These are phyloP conservation scores for Amniculicola lignicola DNA, from an alignment of 495 filamentous ascomycete genomes.

Conservation along the genomic window DNA sequence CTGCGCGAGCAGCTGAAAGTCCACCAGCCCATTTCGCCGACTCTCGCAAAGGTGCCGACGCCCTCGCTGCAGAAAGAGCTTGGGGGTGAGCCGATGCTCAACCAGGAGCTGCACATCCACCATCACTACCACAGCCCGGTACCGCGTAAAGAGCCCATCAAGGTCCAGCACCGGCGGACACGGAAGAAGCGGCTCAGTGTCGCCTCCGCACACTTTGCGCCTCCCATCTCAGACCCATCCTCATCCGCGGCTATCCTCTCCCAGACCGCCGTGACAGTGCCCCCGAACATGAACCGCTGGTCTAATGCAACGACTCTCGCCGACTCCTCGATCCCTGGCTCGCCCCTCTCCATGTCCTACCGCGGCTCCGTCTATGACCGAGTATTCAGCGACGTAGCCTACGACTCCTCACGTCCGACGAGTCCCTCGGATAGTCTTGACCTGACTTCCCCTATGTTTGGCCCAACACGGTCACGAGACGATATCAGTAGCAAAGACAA, in stretches of 20 bases:
- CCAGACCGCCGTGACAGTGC: slow-evolving; percentile 61
- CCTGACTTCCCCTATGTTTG: slow-evolving; percentile 45
- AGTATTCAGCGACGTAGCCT: slow-evolving; percentile 48
- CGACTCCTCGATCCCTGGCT: slow-evolving; percentile 73
- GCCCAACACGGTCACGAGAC: slow-evolving; percentile 12
- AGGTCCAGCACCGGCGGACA: slow-evolving; percentile 54
- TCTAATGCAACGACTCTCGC: slow-evolving; percentile 63
- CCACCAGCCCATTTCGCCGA: slow-evolving; percentile 63
- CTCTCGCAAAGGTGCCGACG: slow-evolving; percentile 39
- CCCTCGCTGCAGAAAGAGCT: slow-evolving; percentile 67
- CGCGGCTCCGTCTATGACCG: slow-evolving; percentile 75
- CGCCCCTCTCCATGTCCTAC: slow-evolving; percentile 67
- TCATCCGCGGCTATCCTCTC: slow-evolving; percentile 58
- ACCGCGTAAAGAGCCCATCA: slow-evolving; percentile 43
- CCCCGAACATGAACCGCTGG: slow-evolving; percentile 57
- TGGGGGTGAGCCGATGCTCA: slow-evolving; percentile 41
- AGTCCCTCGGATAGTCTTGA: slow-evolving; percentile 59
- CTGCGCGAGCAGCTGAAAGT: slow-evolving; percentile 78
- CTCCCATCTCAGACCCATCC: slow-evolving; percentile 46
- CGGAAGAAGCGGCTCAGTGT: slow-evolving; percentile 68
- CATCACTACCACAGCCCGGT: slow-evolving; percentile 79
- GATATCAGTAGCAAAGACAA: slow-evolving; percentile 1
- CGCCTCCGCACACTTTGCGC: slow-evolving; percentile 58
- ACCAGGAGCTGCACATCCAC: slow-evolving; percentile 82
- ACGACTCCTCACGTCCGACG: slow-evolving; percentile 62